Evolutionary conservation across 352 stramenopile species (phyloP), one percentile per base, ranked within the genome.

Genomic region (Globisporangium recalcitrans): DNA sequence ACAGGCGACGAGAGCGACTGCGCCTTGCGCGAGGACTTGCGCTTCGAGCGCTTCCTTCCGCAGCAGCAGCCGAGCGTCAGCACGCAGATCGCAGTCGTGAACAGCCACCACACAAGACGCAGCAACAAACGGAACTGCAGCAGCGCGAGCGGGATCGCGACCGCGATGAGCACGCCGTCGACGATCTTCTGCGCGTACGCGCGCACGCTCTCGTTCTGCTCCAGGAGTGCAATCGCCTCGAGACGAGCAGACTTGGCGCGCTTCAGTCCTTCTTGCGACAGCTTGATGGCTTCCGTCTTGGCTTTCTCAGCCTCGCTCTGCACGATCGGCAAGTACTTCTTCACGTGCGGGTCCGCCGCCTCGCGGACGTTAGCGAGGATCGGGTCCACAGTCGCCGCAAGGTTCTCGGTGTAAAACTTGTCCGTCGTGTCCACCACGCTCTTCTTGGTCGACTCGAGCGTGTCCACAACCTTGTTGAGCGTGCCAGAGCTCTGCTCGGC

Each of bases 401-500:
- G 69, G 52, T 92, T 87, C 3, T 88, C 77, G 0, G 62, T 59
- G 67, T 92, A 92, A 38, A 92, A 80, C 65, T 84, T 77, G 65
- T 73, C 74, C 1, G 77, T 78, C 7, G 63, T 69, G 29, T 79
- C 74, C 24, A 59, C 60, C 5, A 81, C 69, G 27, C 74, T 73
- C 58, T 82, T 73, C 61, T 78, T 88, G 54, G 71, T 80, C 10
- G 65, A 61, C 42, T 80, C 69, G 22, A 88, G 44, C 48, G 74
- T 74, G 26, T 66, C 71, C n/a, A 88, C 72, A 21, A 85, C 71
- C 27, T 85, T 70, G 19, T 77, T 71, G 29, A 92, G 49, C 16
- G 71, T 74, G 24, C 65, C 71, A 8, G 72, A 75, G 47, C 77
- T 75, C 21, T 80, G 49, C 56, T 80, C 70, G 0, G 82, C 70